Evolutionary conservation across 108 stramenopile species (phyloP).

Genomic region (Cyclotella atomus): DNA sequence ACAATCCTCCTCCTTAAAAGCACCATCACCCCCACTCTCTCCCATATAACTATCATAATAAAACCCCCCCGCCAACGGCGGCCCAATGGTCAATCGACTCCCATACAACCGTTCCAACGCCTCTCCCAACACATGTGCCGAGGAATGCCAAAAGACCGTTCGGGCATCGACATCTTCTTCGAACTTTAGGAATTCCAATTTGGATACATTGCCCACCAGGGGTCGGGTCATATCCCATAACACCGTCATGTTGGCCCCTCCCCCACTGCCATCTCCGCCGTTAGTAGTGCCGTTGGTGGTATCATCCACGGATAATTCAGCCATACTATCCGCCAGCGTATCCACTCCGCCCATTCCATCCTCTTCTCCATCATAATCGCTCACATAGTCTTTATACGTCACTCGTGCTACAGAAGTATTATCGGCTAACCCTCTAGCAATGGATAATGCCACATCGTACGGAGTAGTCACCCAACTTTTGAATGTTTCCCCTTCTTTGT

Average conservation of each 20-base stretch:
- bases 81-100: constrained; percentile 94
- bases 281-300: background rate
- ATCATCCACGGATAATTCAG: constrained; percentile 68
- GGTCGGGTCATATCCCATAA: constrained; percentile 98
- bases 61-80: constrained; percentile 95
- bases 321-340: constrained; percentile 73
- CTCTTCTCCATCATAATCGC: constrained; percentile 74
- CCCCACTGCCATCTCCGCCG: constrained; percentile 27
- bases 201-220: constrained; percentile 86
- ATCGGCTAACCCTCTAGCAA: constrained; percentile 93
- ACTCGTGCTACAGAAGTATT: constrained; percentile 86
- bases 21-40: constrained; percentile 44
- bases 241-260: constrained; percentile 57
- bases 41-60: constrained; percentile 99
- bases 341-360: constrained; percentile 89
- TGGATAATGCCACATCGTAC: constrained; percentile 90
- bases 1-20: constrained; percentile 93
- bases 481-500: constrained; percentile 59
- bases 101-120: constrained; percentile 96
- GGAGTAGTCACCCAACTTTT: constrained; percentile 87
- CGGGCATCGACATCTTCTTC: constrained; percentile 89
- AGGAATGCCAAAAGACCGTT: constrained; percentile 99
- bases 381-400: constrained; percentile 75
- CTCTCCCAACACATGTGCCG: constrained; percentile 97
- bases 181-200: constrained; percentile 92